Evolutionary conservation across 2,329 filamentous ascomycete genomes (phyloP).

Genomic region (Nigrospora sphaerica): DNA sequence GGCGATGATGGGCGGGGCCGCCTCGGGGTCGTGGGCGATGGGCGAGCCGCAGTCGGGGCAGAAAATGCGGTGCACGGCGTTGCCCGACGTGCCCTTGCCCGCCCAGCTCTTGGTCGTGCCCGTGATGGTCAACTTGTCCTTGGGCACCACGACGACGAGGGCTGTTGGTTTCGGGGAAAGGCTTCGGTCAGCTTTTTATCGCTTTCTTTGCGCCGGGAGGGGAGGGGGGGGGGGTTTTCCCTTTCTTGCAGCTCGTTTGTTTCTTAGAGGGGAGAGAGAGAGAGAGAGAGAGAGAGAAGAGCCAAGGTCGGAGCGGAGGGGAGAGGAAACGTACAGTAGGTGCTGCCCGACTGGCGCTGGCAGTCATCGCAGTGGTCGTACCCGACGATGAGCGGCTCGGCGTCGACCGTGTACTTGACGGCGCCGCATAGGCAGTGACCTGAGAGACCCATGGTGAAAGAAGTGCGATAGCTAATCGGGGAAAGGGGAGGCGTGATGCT

Average conservation of each 20-base stretch:
- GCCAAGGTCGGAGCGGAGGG: background rate
- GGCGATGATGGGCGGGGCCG: constrained; percentile 63
- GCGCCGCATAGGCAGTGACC: constrained; percentile 67
- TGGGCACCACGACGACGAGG: constrained; percentile 57
- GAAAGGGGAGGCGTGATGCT: too few relatives aligned
- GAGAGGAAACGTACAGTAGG: constrained; percentile 47
- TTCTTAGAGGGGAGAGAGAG: too few relatives aligned
- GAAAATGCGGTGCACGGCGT: constrained; percentile 61
- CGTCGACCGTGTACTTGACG: constrained; percentile 57
- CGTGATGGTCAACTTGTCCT: constrained; percentile 56
- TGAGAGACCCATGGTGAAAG: constrained; percentile 52
- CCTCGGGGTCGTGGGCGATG: constrained; percentile 63
- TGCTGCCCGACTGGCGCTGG: constrained; percentile 62
- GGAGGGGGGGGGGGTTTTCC: too few relatives aligned
- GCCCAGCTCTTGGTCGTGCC: constrained; percentile 60
- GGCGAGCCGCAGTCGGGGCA: constrained; percentile 63
- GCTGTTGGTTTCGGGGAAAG: constrained; percentile 35
- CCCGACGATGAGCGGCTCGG: constrained; percentile 33
- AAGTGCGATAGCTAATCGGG: too few relatives aligned
- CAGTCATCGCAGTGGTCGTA: constrained; percentile 71
- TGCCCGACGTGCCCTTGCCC: constrained; percentile 52
- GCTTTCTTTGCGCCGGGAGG: too few relatives aligned
- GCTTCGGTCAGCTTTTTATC: constrained; percentile 6
- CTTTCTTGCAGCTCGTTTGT: too few relatives aligned
- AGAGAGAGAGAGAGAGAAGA: background rate